Evolutionary conservation across 1,284 basidiomycete species (phyloP), one percentile per base, ranked within the genome.

Genomic region (Apiotrichum porosum): DNA sequence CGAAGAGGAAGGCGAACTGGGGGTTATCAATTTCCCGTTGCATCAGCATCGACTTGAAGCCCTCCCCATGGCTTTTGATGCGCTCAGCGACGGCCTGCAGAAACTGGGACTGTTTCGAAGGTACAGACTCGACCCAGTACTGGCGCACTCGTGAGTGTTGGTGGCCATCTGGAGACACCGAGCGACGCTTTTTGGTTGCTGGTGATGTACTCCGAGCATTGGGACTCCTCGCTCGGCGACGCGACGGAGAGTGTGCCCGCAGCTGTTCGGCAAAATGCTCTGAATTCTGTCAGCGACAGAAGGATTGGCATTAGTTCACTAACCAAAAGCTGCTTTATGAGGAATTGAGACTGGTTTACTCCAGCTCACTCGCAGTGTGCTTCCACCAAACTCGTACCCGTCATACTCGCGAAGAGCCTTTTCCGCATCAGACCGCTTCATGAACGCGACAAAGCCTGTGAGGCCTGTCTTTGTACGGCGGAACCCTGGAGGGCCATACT

Each of bases 391-490:
- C 41, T 91, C 86, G 51, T 84, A 83, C 0, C 92, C 92, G 61
- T 97, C 93, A 42, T 88, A 80, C 63, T 93, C 85, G 19, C 84
- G 82, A 17, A 94, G 77, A 2, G 92, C 93, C 31, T 72, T 75
- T 66, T 97, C 92, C 3, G 95, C 94, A 63, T 94, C 90, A 51
- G 80, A 80, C 30, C 94, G 81, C 53, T 83, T 86, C 90, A 97
- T 95, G 72, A 85, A 98, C 0, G 91, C 88, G 4, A 98, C 93
- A 62, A 97, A 98, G 0, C 93, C 94, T 53, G 87, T 89, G 32
- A 97, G 76, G 12, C 88, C 88, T 9, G 81, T 36, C 81, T 73
- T 85, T 82, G 51, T 77, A 46, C 83, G 78, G 15, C 38, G 31
- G 23, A 37, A 28, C 19, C 15, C 4, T 26, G 44, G 14, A 22